Conservation (phyloP, 2,329 filamentous ascomycete species). For the Coniochaeta sp. region DNA sequence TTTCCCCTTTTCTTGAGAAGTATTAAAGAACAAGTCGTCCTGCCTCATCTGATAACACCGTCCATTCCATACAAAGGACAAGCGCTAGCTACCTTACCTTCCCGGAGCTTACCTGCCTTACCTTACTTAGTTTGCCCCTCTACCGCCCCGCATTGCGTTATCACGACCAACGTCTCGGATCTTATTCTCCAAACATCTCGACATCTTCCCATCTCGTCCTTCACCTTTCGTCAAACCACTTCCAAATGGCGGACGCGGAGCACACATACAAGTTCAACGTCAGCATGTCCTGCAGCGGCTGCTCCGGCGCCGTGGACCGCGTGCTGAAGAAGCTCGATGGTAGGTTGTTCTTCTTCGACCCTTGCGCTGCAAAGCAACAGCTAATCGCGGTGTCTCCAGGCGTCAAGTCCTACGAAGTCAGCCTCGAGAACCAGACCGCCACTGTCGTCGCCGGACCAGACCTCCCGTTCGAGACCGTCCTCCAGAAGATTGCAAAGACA, state of each 20-base stretch:
- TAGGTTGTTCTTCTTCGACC: conserved; percentile 30
- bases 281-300: conserved; percentile 90
- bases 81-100: too few relatives aligned
- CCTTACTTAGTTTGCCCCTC: background rate
- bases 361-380: background rate
- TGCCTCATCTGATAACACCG: background rate
- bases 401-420: conserved; percentile 62
- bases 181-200: background rate
- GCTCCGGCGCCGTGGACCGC: conserved; percentile 87
- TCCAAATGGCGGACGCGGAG: conserved; percentile 5
- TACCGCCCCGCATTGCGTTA: background rate
- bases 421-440: conserved; percentile 78
- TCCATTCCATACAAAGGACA: background rate
- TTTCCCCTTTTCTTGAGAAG: background rate
- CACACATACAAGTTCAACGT: conserved; percentile 81
- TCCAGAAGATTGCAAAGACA: conserved; percentile 88
- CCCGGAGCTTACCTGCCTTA: too few relatives aligned
- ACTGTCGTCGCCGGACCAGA: conserved; percentile 63
- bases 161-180: background rate
- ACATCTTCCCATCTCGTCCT: background rate
- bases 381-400: conserved; percentile 5
- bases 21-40: background rate
- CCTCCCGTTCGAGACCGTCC: conserved; percentile 72
- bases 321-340: conserved; percentile 90
- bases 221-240: background rate